Base-by-base conservation (phyloP, 169 alveolate species). In the Plasmodium coatneyi region DNA sequence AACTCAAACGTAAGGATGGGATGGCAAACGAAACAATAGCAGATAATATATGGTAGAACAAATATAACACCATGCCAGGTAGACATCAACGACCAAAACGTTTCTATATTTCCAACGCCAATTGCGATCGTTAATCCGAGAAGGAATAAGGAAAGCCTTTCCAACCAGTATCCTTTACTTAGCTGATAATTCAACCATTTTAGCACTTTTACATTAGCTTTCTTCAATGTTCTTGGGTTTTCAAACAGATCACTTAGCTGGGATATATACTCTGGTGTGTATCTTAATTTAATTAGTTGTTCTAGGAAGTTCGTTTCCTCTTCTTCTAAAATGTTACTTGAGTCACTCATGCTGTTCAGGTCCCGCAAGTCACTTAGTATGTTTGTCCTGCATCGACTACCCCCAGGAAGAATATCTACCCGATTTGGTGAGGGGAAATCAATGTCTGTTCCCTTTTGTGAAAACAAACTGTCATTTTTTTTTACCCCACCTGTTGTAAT, bases 51-150 rank as follows among this genome's bases (percentile, higher is more conserved):
- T 12, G 97, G 96, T 7, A 95, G 25, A 30, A 96, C 71, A 84
- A 96, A 96, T 19, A 93, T 92, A 84, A 96, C 92, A 25, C 97
- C 96, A 34, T 80, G 84, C 97, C 97, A 96, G 7, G 97, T 91
- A 10, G 95, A 71, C 89, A 93, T 95, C 43, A 96, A 83, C 60
- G 89, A 91, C 93, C 95, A 96, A 34, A 96, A 49, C 0, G 97
- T 96, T 92, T 96, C 97, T 16, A 96, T 93, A 72, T 94, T 94
- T 10, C 97, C 97, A n/a, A 96, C 96, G n/a, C 96, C 93, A 60
- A 96, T 84, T 14, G 97, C 97, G 81, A 96, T 95, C 5, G 97
- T 95, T 41, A 95, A 74, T 19, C 97, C 95, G 28, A 96, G 89
- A 16, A 96, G 72, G 82, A 96, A 96, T 56, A 96, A 84, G 28